phyloP scores from a whole-genome alignment of 2,329 filamentous ascomycete genomes.

The Rhinocladiella mackenziei region DNA sequence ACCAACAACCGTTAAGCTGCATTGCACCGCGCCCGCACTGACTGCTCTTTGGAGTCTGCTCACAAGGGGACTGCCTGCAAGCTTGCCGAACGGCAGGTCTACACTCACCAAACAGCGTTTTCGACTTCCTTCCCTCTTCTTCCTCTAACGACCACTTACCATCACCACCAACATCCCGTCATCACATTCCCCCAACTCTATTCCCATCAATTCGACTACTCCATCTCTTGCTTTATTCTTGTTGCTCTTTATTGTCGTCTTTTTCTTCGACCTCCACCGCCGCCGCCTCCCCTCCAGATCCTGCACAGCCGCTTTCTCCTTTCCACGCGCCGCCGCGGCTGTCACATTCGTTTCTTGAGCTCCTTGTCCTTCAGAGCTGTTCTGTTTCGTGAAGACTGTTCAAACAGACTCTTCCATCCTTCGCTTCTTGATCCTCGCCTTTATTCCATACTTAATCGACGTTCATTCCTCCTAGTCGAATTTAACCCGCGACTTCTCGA shows the following conservation, averaged over 20 bases:
- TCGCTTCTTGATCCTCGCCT: constrained; percentile 16
- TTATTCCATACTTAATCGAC: constrained; percentile 12
- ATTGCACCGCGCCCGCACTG: background rate
- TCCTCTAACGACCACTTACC: constrained; percentile 12
- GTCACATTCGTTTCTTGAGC: constrained; percentile 25
- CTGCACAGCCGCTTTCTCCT: constrained; percentile 10
- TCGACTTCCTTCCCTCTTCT: constrained; percentile 11
- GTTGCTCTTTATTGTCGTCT: constrained; percentile 6
- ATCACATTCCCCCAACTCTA: constrained; percentile 5
- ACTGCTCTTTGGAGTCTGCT: no score
- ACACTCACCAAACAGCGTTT: constrained; percentile 4
- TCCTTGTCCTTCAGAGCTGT: constrained; percentile 8
- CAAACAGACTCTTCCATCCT: constrained; percentile 11
- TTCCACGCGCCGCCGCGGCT: constrained; percentile 19
- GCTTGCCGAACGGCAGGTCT: no score
- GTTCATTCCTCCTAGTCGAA: constrained; percentile 13
- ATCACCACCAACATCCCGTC: constrained; percentile 8
- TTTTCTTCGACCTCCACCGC: constrained; percentile 6
- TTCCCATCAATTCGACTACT: constrained; percentile 9
- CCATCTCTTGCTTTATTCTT: constrained; percentile 10
- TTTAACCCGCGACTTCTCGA: background rate
- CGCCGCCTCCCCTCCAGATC: constrained; percentile 2
- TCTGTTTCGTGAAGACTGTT: constrained; percentile 2
- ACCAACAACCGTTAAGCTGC: constrained; percentile 1
- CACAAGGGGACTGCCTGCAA: no score